Evolutionary conservation across 2,329 filamentous ascomycete genomes (phyloP), one percentile per base, ranked within the genome.

Genomic region (Colletotrichum sp.): DNA sequence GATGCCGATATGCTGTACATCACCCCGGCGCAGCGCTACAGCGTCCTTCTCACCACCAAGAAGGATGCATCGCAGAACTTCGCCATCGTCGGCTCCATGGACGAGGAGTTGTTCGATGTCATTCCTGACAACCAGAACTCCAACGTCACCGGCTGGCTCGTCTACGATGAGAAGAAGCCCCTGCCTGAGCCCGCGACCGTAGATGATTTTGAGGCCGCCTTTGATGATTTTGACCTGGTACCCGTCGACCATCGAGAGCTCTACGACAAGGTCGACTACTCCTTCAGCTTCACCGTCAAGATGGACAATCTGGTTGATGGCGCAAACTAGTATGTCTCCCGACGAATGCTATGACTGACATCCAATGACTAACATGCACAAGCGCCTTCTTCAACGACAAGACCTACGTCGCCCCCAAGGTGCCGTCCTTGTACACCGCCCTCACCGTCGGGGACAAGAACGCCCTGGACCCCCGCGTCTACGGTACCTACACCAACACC

Each of bases 251-350:
- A 85, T n/a, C 79, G 86, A 75, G 81, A 83, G 29, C 81, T 91
- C 3, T 84, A 87, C 27, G 83, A 85, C 12, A 79, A 86, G 5
- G 87, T 89, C 7, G 87, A 90, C 79, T 81, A 87, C 72, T 83
- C 85, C 5, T 82, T 92, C 61, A 86, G 84, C 3, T 83, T 92
- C 8, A 81, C 78, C 62, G 80, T 87, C n/a, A 79, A 80, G 67
- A 94, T 94, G 90, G 88, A 91, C 78, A 92, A 93, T 74, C 87
- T 95, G 13, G 87, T 86, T 27, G 88, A 95, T 72, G 93, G 93
- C 2, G 90, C 89, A 27, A 85, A 83, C 77, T 92, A 92, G 84
- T 86, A 77, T 76, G 82, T 61, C 9, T 13, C 5, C 13, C 43
- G n/a, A 16, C 2, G 8, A 12, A 24, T 15, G 8, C 6, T 47